Evolutionary conservation across 2,329 filamentous ascomycete species (phyloP).

Genomic region (Ophiostoma piceae): DNA sequence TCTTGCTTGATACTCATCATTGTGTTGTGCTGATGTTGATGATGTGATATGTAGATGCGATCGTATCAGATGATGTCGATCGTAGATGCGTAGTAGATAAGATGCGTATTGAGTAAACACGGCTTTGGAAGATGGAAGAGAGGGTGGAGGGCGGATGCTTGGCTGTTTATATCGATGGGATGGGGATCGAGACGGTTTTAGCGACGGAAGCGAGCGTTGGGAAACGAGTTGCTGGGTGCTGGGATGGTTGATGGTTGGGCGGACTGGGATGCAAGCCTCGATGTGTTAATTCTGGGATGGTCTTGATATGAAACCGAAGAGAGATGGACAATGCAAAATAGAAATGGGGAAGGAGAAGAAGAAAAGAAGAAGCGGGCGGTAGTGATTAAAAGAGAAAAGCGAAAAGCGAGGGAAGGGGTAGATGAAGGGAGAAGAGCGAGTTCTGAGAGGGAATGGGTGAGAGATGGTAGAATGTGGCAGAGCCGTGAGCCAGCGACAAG

Average conservation of each 20-base stretch:
- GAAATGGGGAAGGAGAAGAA: constrained; percentile 2
- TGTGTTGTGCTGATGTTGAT: neutral
- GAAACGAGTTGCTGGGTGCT: neutral
- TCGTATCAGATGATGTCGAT: neutral
- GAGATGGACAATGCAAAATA: constrained; percentile 14
- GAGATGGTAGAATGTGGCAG: neutral
- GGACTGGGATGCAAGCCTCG: constrained; percentile 11
- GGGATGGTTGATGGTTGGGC: no score
- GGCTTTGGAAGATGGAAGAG: neutral
- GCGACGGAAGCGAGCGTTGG: neutral
- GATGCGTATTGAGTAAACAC: neutral
- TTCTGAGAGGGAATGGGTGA: neutral
- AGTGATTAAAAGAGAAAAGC: constrained; percentile 9
- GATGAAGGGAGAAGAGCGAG: constrained; percentile 3
- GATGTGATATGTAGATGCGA: neutral
- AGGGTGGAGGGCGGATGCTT: neutral
- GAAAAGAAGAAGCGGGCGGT: neutral
- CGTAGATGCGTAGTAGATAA: neutral
- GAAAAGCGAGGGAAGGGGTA: constrained; percentile 1
- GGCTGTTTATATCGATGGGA: neutral
- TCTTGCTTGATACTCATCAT: constrained; percentile 28
- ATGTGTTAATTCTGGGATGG: neutral
- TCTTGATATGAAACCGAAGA: constrained; percentile 14
- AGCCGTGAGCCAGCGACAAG: constrained; percentile 3
- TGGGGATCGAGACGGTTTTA: neutral